Evolutionary conservation across 129 eudicot genomes (phyloP).

Genomic region (Ambrosia trifida): DNA sequence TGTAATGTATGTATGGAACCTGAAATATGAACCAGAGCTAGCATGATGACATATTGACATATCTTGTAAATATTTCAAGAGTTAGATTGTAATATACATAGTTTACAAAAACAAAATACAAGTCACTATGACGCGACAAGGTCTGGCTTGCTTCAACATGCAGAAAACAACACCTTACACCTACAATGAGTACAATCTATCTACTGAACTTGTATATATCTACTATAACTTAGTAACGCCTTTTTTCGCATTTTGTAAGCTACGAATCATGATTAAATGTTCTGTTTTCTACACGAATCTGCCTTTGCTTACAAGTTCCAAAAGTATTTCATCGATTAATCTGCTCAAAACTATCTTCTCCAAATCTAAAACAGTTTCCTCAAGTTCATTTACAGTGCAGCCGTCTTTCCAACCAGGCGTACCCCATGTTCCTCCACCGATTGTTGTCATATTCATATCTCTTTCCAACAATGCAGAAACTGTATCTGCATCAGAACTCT

Average conservation of each 20-base stretch:
- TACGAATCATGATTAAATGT: background rate
- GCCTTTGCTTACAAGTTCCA: slow-evolving; percentile 39
- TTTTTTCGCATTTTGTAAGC: slow-evolving; percentile 17
- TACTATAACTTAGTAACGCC: background rate
- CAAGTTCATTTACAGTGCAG: slow-evolving; percentile 51
- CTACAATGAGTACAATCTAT: background rate
- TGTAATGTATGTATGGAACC: slow-evolving; percentile 5
- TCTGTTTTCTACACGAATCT: background rate
- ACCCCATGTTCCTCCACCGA: slow-evolving; percentile 48
- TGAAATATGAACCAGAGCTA: background rate
- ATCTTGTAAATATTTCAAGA: background rate
- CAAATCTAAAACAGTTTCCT: slow-evolving; percentile 48
- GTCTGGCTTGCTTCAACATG: slow-evolving; percentile 16
- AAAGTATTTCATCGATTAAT: slow-evolving; percentile 52
- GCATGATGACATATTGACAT: slow-evolving; percentile 12
- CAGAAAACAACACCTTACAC: slow-evolving; percentile 15
- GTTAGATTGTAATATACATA: slow-evolving; percentile 1
- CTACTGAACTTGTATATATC: slow-evolving; percentile 15
- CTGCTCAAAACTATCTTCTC: slow-evolving; percentile 56
- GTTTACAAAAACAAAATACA: slow-evolving; percentile 11
- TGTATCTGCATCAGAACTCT: slow-evolving; percentile 34
- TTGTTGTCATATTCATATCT: slow-evolving; percentile 49
- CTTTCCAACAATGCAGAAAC: slow-evolving; percentile 48
- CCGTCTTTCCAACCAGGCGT: slow-evolving; percentile 57
- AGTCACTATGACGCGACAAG: slow-evolving; percentile 7